Conservation (phyloP, 1,139 yeast species). For the Kodamaea sp. region DNA sequence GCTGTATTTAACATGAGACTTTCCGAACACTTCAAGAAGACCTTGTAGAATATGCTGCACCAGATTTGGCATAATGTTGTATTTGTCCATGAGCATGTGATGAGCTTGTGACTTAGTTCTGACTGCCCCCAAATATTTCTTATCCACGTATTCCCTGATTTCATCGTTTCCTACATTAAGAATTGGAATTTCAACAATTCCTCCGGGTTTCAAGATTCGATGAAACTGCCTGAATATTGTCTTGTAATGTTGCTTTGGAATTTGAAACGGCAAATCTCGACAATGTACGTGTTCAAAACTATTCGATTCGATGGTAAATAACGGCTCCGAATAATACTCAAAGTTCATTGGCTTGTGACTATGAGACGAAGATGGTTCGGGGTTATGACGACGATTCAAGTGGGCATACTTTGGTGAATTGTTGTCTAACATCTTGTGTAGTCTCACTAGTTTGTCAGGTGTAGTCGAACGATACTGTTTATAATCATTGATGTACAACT, state of each 20-base stretch:
- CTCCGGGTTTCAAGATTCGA: slow-evolving; percentile 40
- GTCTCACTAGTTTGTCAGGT: slow-evolving; percentile 29
- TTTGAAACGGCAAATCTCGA: slow-evolving; percentile 37
- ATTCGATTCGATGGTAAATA: slow-evolving; percentile 29
- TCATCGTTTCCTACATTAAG: slow-evolving; percentile 18
- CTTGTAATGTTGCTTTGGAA: slow-evolving; percentile 27
- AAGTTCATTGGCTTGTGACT: slow-evolving; percentile 40
- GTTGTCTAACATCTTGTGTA: slow-evolving; percentile 29
- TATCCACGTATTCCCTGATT: slow-evolving; percentile 12
- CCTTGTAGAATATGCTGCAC: slow-evolving; percentile 25
- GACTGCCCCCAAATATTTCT: background rate
- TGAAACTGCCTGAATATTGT: slow-evolving; percentile 34
- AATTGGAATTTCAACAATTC: slow-evolving; percentile 35
- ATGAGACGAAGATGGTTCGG: slow-evolving; percentile 21
- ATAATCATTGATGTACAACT: slow-evolving; percentile 30
- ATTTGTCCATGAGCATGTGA: slow-evolving; percentile 11
- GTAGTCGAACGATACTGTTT: slow-evolving; percentile 24
- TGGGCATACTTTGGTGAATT: slow-evolving; percentile 21
- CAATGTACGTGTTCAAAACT: slow-evolving; percentile 40
- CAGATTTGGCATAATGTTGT: slow-evolving; percentile 30
- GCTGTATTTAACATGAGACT: slow-evolving; percentile 34
- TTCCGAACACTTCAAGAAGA: slow-evolving; percentile 33
- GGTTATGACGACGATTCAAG: slow-evolving; percentile 12
- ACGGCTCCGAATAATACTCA: slow-evolving; percentile 32
- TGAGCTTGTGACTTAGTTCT: slow-evolving; percentile 3